These are phyloP conservation scores for Blastobotrys raffinosifermentans DNA, from an alignment of 1,139 yeast species.

Conservation along the genomic window DNA sequence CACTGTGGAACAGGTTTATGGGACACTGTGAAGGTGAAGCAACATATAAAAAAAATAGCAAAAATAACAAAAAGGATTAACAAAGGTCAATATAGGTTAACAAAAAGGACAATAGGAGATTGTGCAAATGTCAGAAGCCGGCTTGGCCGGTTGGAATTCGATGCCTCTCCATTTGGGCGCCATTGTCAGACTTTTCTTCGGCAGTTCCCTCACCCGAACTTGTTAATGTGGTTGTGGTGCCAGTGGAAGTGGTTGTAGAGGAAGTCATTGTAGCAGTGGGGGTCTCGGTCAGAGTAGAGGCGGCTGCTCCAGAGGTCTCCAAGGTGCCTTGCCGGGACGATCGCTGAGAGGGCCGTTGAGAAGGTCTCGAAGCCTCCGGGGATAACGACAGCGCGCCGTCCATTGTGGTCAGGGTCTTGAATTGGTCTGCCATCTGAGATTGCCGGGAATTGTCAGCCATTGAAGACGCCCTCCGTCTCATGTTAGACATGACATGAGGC, in stretches of 20 bases:
- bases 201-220: too few relatives aligned
- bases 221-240: too few relatives aligned
- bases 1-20: too few relatives aligned
- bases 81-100: neutral
- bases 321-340: conserved; percentile 28
- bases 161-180: too few relatives aligned
- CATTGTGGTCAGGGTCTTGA: neutral
- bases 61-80: conserved; percentile 4
- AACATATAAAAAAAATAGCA: neutral
- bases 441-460: neutral
- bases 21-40: too few relatives aligned
- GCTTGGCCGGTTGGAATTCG: too few relatives aligned
- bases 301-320: neutral
- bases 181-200: too few relatives aligned
- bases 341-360: conserved; percentile 33
- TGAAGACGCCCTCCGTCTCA: conserved; percentile 16
- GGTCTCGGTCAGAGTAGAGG: neutral
- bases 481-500: conserved; percentile 32
- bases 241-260: too few relatives aligned
- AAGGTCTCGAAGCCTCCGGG: conserved; percentile 31
- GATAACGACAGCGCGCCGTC: conserved; percentile 8
- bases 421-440: neutral
- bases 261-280: too few relatives aligned
- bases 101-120: neutral
- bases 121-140: neutral